Percentiles rank a stretch among this genome's conserved stretches.
These are phyloP conservation scores for Trichoderma oligosporum DNA, from an alignment of 2,329 filamentous ascomycete species.

Conservation along the genomic window DNA sequence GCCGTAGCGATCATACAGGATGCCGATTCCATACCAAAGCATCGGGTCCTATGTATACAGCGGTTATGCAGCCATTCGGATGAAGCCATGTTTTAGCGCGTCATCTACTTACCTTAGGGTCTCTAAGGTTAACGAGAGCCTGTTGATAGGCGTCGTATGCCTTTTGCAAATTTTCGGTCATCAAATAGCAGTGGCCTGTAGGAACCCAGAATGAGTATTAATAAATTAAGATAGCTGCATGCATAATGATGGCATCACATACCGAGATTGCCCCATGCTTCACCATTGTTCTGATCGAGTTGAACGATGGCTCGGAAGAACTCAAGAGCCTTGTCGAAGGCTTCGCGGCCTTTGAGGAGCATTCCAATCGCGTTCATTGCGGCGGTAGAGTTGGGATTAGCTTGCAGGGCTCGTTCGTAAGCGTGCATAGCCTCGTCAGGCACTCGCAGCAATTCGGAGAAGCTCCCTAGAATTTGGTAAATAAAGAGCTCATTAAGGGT, in stretches of 20 bases:
- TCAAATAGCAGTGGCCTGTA: slow-evolving; percentile 91
- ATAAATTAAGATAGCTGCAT: slow-evolving; percentile 16
- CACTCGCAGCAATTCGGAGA: slow-evolving; percentile 84
- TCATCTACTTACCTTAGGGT: slow-evolving; percentile 69
- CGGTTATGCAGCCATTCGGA: slow-evolving; percentile 16
- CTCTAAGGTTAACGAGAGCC: slow-evolving; percentile 84
- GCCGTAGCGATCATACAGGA: slow-evolving; percentile 93
- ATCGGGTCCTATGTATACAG: slow-evolving; percentile 73
- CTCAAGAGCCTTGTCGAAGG: slow-evolving; percentile 90
- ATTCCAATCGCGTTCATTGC: slow-evolving; percentile 94
- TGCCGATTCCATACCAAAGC: slow-evolving; percentile 98
- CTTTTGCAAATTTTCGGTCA: slow-evolving; percentile 98
- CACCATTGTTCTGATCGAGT: slow-evolving; percentile 82
- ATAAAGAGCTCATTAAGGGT: too few species aligned
- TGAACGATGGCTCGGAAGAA: slow-evolving; percentile 89
- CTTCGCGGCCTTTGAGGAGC: slow-evolving; percentile 86
- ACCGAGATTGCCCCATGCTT: slow-evolving; percentile 96
- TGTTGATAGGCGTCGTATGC: slow-evolving; percentile 97
- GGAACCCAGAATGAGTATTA: slow-evolving; percentile 21
- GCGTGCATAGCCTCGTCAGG: slow-evolving; percentile 83
- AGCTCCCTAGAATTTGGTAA: slow-evolving; percentile 56
- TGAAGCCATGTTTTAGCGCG: too few species aligned
- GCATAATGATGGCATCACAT: slow-evolving; percentile 36
- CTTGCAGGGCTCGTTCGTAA: slow-evolving; percentile 83
- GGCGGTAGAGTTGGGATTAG: slow-evolving; percentile 81